A percentile compares a stretch with the other conserved stretches of the same genome.
These are phyloP conservation scores for Penicillium atrosanguineum DNA, from an alignment of 495 filamentous ascomycete species.

Conservation along the genomic window DNA sequence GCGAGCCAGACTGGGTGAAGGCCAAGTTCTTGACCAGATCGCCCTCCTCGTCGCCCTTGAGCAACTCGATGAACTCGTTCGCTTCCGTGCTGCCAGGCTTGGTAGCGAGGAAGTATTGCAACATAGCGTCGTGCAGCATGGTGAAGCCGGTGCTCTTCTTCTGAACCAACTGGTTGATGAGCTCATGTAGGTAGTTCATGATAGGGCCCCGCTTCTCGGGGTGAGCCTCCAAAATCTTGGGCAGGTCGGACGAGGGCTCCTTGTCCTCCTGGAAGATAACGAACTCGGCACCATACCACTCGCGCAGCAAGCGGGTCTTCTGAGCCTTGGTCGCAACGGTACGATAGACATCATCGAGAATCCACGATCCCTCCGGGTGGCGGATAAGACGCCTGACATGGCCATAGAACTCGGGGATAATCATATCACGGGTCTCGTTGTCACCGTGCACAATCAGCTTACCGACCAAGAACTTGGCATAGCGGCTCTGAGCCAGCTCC, in stretches of 20 bases:
- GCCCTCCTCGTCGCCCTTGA: conserved; percentile 86
- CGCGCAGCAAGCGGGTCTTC: conserved; percentile 76
- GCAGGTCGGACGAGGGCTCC: conserved; percentile 56
- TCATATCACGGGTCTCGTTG: conserved; percentile 74
- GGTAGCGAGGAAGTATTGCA: conserved; percentile 87
- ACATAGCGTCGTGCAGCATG: conserved; percentile 95
- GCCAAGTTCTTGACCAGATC: conserved; percentile 91
- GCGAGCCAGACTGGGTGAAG: conserved; percentile 85
- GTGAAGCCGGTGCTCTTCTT: conserved; percentile 96
- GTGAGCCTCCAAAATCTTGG: conserved; percentile 65
- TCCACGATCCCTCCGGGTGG: conserved; percentile 94
- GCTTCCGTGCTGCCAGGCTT: conserved; percentile 73
- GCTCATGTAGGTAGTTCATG: conserved; percentile 76
- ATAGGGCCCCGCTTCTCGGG: conserved; percentile 85
- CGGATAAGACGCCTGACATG: conserved; percentile 88
- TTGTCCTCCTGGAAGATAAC: conserved; percentile 68
- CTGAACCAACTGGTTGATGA: conserved; percentile 87
- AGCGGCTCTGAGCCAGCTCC: conserved; percentile 84
- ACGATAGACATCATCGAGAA: conserved; percentile 93
- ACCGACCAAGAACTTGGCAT: conserved; percentile 93
- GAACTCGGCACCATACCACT: conserved; percentile 98
- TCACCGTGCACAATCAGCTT: conserved; percentile 92
- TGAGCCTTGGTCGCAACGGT: conserved; percentile 79
- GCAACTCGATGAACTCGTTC: conserved; percentile 81
- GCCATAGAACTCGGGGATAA: conserved; percentile 93